phyloP scores from a whole-genome alignment of 208 protist genomes.

The Acanthamoeba castellanii region DNA sequence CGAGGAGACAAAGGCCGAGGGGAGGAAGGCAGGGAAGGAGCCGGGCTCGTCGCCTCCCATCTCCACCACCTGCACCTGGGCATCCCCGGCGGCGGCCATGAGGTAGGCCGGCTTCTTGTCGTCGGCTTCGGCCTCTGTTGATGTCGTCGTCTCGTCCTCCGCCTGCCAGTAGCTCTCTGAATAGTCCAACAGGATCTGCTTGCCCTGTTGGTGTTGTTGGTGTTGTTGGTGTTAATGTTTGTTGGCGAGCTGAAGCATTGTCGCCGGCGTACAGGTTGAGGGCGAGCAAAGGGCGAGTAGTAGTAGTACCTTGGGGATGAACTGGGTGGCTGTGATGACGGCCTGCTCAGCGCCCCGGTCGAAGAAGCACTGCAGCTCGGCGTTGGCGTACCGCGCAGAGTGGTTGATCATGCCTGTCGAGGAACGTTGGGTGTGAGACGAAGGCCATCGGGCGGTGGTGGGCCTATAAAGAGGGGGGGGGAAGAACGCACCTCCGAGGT shows the following conservation, averaged over 20 bases:
- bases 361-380: conserved; percentile 76
- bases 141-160: neutral
- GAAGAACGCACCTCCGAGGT: conserved; percentile 18
- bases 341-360: conserved; percentile 68
- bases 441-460: neutral
- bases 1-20: neutral
- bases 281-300: neutral
- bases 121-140: too few relatives aligned
- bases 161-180: conserved; percentile 74
- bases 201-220: neutral
- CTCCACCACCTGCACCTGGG: neutral
- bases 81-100: neutral
- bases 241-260: neutral
- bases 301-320: conserved; percentile 44
- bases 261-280: neutral
- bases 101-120: neutral
- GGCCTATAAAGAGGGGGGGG: neutral
- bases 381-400: conserved; percentile 54
- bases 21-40: neutral
- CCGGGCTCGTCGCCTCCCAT: neutral
- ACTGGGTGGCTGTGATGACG: conserved; percentile 72
- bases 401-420: conserved; percentile 72
- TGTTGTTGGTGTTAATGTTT: too few relatives aligned
- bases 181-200: conserved; percentile 73
- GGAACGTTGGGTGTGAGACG: neutral